These are phyloP conservation scores for Ogataea trehaloabstinens DNA, from an alignment of 805 yeast species.

Conservation along the genomic window DNA sequence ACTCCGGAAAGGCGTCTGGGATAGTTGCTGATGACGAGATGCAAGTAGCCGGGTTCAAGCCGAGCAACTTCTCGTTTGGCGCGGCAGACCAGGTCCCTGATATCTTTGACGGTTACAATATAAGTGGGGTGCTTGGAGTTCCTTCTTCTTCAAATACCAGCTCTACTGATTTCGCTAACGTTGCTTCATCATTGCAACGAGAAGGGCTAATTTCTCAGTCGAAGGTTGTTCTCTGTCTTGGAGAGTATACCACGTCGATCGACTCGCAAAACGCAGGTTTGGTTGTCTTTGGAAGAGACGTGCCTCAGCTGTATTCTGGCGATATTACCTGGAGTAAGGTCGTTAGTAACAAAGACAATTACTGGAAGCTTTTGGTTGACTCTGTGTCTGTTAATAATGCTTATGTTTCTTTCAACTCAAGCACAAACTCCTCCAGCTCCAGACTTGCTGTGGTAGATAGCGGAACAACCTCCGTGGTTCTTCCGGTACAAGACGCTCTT, in stretches of 20 bases:
- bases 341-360: constrained; percentile 31
- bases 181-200: constrained; percentile 38
- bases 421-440: constrained; percentile 17
- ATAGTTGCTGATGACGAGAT: constrained; percentile 39
- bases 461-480: constrained; percentile 62
- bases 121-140: constrained; percentile 62
- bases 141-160: constrained; percentile 41
- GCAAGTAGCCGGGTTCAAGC: constrained; percentile 34
- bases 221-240: constrained; percentile 47
- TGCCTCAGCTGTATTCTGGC: constrained; percentile 37
- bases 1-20: constrained; percentile 55
- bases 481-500: constrained; percentile 55
- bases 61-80: constrained; percentile 49
- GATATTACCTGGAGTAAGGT: constrained; percentile 40
- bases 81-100: constrained; percentile 51
- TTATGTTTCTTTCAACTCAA: constrained; percentile 31
- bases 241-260: constrained; percentile 26
- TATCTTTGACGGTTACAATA: constrained; percentile 48
- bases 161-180: constrained; percentile 34
- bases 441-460: constrained; percentile 56
- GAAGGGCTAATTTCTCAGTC: constrained; percentile 34
- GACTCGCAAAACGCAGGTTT: constrained; percentile 37
- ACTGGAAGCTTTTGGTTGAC: constrained; percentile 52
- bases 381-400: constrained; percentile 35
- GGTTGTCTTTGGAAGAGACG: constrained; percentile 42